A percentile compares a stretch with the other conserved stretches of the same genome.
Conservation (phyloP, 1,284 basidiomycete species). For the Apiotrichum laibachii region DNA sequence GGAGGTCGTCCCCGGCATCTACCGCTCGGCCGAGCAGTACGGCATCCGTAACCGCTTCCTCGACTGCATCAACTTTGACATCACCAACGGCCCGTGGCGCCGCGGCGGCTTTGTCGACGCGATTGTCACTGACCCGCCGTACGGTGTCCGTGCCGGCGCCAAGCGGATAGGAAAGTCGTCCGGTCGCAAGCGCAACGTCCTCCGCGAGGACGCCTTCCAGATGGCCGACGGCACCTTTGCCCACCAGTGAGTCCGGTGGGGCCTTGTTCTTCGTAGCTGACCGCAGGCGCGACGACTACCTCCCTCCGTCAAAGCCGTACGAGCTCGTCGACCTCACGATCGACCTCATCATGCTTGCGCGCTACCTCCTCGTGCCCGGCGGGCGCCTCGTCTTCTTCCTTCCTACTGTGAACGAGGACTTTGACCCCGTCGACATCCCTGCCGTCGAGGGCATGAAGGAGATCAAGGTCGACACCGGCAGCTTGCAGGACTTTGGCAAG, state of each 20-base stretch:
- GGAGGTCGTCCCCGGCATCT: constrained; percentile 61
- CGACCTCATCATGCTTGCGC: constrained; percentile 78
- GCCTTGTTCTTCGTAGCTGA: background rate
- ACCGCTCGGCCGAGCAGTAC: constrained; percentile 80
- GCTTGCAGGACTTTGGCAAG: constrained; percentile 88
- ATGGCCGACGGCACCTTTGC: constrained; percentile 47
- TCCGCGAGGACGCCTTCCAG: constrained; percentile 43
- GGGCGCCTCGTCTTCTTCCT: constrained; percentile 94
- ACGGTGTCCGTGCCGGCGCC: constrained; percentile 94
- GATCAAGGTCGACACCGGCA: constrained; percentile 73
- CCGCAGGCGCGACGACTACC: constrained; percentile 59
- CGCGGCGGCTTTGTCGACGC: constrained; percentile 87
- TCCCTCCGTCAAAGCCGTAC: constrained; percentile 87
- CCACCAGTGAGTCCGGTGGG: constrained; percentile 45
- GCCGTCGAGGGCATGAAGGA: constrained; percentile 71
- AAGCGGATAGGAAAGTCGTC: constrained; percentile 78
- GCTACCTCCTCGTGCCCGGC: constrained; percentile 77
- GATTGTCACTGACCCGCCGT: constrained; percentile 90
- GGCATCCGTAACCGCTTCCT: constrained; percentile 71
- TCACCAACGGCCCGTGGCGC: constrained; percentile 85
- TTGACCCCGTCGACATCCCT: constrained; percentile 77
- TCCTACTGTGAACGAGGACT: constrained; percentile 86
- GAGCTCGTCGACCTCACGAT: constrained; percentile 79
- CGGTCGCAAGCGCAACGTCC: constrained; percentile 38
- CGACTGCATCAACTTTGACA: constrained; percentile 84